Base-by-base conservation (phyloP, 2,329 filamentous ascomycete species). In the Clonostachys chloroleuca region DNA sequence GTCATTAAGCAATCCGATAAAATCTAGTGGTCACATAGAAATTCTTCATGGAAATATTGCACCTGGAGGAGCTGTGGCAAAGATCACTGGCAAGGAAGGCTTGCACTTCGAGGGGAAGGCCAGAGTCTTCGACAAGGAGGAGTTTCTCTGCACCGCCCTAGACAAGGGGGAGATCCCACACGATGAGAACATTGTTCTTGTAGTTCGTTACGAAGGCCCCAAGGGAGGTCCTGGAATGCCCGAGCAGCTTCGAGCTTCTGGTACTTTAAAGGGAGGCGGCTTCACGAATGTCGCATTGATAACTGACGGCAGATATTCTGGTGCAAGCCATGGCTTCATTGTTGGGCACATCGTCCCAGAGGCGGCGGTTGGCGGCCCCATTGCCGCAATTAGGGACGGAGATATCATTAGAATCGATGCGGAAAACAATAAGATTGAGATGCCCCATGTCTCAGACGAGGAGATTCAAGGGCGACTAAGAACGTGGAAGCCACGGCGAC, bases 71-170 rank as follows among this genome's bases (percentile, higher is more conserved):
- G 88, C 92, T 1, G 92, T 97, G 2, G 92, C 91, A 50, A 97
- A 97, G 68, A 96, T 97, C 66, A 96, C 92, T 0, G 92, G 92
- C 34, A 96, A 96, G 65, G 92, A 97, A 65, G 92, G 92, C 3
- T 77, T 91, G 7, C 74, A 70, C 12, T 97, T 97, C 67, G 84
- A 77, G 0, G 92, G 92, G 43, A 83, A 82, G 53, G 92, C 90
- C 1, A 78, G 84, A 17, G 89, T 95, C 42, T 97, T 94, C 65
- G 75, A 96, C 67, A 92, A 94, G 59, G 92, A 96, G 67, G 76
- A 83, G 55, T 78, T 85, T 55, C 82, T 96, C 42, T 84, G 95
- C 63, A 69, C 75, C 1, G 91, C 92, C 0, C 75, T 97, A 43
- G 87, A 90, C 42, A 80, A 82, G 1, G 81, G 82, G 35, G 81